Conservation (phyloP, 495 filamentous ascomycete species). For the Penicillium cataractarum region DNA sequence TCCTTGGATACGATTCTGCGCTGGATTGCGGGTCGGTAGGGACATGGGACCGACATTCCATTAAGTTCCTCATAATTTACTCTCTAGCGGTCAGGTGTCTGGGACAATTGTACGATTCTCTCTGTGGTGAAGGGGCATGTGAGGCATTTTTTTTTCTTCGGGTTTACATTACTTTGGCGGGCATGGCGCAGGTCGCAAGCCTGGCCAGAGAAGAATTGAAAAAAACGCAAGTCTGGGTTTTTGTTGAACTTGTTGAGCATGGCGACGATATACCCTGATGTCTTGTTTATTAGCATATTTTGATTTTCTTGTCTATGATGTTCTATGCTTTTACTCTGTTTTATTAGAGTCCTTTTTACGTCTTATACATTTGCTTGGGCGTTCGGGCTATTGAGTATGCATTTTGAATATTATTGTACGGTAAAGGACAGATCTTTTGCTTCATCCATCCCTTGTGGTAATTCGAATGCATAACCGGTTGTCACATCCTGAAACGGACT, state of each 20-base stretch:
- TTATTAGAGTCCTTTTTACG: not conserved
- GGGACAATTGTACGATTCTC: slow-evolving; percentile 11
- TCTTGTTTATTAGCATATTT: slow-evolving; percentile 22
- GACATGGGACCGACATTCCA: not conserved
- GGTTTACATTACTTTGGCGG: slow-evolving; percentile 10
- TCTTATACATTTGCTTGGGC: slow-evolving; percentile 2
- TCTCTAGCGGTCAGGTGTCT: not conserved
- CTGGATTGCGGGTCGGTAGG: slow-evolving; percentile 49
- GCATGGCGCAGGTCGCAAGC: slow-evolving; percentile 29
- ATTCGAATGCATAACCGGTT: not conserved
- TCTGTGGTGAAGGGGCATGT: slow-evolving; percentile 15
- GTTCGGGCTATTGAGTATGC: not conserved
- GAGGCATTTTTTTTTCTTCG: not conserved
- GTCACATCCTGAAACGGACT: not conserved
- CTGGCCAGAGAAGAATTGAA: slow-evolving; percentile 9
- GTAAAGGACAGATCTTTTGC: not conserved
- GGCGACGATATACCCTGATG: slow-evolving; percentile 33
- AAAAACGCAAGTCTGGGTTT: slow-evolving; percentile 22
- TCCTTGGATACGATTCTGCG: slow-evolving; percentile 44
- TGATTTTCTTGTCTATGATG: slow-evolving; percentile 13
- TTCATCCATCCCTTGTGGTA: not conserved
- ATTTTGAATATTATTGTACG: not conserved
- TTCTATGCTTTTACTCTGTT: slow-evolving; percentile 11
- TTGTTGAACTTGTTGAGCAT: slow-evolving; percentile 21
- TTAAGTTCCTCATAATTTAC: not conserved